A percentile compares a stretch with the other conserved stretches of the same genome.
phyloP scores from a whole-genome alignment of 2,329 filamentous ascomycete species.

The Trichoderma arundinaceum region DNA sequence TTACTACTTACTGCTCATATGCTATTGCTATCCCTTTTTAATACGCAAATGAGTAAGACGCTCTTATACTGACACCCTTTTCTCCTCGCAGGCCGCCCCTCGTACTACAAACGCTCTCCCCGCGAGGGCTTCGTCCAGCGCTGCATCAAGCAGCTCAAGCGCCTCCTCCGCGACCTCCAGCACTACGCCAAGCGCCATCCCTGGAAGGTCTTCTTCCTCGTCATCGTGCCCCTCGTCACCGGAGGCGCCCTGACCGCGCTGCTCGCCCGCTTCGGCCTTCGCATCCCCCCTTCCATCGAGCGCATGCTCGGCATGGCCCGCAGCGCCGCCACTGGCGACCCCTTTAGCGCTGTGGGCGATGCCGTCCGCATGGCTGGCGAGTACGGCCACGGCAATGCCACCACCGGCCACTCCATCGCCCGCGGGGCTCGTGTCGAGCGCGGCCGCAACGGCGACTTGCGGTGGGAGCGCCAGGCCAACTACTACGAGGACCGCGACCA shows the following conservation, averaged over 20 bases:
- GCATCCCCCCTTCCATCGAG: constrained; percentile 69
- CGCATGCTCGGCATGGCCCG: constrained; percentile 62
- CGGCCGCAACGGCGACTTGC: constrained; percentile 43
- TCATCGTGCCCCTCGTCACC: constrained; percentile 85
- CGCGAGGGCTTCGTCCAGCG: constrained; percentile 78
- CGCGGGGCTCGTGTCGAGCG: constrained; percentile 43
- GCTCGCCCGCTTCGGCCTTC: constrained; percentile 78
- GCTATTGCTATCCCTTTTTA: background rate
- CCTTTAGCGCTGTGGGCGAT: constrained; percentile 58
- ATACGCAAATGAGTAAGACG: too few relatives aligned
- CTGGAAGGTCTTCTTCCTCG: constrained; percentile 82
- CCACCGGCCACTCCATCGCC: constrained; percentile 13
- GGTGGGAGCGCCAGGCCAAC: constrained; percentile 48
- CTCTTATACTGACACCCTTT: background rate
- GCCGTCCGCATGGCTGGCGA: constrained; percentile 59
- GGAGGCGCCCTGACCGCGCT: constrained; percentile 81
- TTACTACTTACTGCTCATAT: background rate
- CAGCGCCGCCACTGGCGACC: constrained; percentile 54
- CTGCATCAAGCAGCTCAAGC: constrained; percentile 75
- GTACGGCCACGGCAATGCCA: constrained; percentile 37
- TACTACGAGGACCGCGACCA: constrained; percentile 37
- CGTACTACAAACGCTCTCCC: constrained; percentile 81
- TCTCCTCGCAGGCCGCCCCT: constrained; percentile 53
- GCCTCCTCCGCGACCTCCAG: constrained; percentile 78
- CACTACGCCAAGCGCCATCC: constrained; percentile 84